Evolutionary conservation across 306 rosid genomes (phyloP), one percentile per base, ranked within the genome.

Genomic region (Malus asiatica): DNA sequence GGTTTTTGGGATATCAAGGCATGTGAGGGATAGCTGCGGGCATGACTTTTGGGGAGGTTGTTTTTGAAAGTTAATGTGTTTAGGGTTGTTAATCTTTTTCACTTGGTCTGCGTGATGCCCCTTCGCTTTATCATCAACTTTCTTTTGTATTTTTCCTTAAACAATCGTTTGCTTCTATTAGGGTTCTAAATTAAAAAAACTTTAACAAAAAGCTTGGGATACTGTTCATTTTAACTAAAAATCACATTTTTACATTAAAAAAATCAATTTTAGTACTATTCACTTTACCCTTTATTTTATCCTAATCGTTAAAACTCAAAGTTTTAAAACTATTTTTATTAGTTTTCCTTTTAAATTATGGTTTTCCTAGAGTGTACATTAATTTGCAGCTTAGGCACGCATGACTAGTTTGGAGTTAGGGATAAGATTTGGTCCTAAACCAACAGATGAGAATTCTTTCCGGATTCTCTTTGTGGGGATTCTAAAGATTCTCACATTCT

Each of bases 11-110:
- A 19, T 27, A 18, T 2, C 51, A 29, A 30, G 9, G 61, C 83
- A 79, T 71, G 81, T 76, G 86, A 76, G 45, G 72, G 73, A 55
- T 52, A 33, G 30, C 72, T 61, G 66, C 30, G 68, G 67, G 66
- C 3, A 15, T 51, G 20, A 51, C 55, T 20, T 70, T 40, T 32
- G 38, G 67, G 64, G 33, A 38, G 14, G 44, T 29, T 29, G 44
- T 14, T 42, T 64, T 75, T 66, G 75, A 59, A 55, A 52, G 48
- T 57, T 65, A 77, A 44, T 69, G 70, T 12, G 25, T 73, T 44
- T 16, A 15, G 82, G 51, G 72, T 23, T 20, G 22, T 23, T 52
- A 64, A 77, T 29, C 16, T 1, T 25, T 35, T 25, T n/a, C 76
- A 64, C 71, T 70, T 30, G 72, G 80, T n/a, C 22, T 20, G 73